Evolutionary conservation across 2,329 filamentous ascomycete genomes (phyloP).

Genomic region (Dactylellina parvicollis): DNA sequence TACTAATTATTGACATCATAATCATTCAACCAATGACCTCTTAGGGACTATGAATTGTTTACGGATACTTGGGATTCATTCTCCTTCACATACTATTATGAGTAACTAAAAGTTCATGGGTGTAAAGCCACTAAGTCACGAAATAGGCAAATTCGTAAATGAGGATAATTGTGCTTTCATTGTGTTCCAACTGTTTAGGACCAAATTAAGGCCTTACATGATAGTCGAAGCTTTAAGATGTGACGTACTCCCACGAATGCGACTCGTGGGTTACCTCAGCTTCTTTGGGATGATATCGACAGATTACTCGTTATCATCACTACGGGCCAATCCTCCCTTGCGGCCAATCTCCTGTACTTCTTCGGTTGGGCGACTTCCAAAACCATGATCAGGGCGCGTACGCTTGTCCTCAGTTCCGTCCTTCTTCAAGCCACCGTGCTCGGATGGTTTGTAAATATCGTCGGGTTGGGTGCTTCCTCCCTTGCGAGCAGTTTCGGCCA

Average conservation of each 20-base stretch:
- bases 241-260: neutral
- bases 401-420: slow-evolving; percentile 49
- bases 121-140: no score
- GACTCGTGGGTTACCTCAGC: neutral
- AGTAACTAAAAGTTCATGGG: no score
- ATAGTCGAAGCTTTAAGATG: no score
- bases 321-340: slow-evolving; percentile 33
- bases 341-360: slow-evolving; percentile 44
- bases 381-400: slow-evolving; percentile 38
- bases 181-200: no score
- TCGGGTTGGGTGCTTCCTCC: slow-evolving; percentile 38
- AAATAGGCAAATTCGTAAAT: no score
- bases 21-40: no score
- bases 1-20: no score
- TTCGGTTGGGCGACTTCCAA: slow-evolving; percentile 38
- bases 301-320: slow-evolving; percentile 6
- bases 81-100: no score
- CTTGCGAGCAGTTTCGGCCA: slow-evolving; percentile 23
- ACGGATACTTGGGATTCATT: no score
- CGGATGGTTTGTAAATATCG: slow-evolving; percentile 50
- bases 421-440: slow-evolving; percentile 46
- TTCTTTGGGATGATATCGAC: neutral
- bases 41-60: no score
- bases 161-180: no score
- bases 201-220: no score